Evolutionary conservation across 305 asterid genomes (phyloP), one percentile per base, ranked within the genome.

Genomic region (Fraxinus floribunda): DNA sequence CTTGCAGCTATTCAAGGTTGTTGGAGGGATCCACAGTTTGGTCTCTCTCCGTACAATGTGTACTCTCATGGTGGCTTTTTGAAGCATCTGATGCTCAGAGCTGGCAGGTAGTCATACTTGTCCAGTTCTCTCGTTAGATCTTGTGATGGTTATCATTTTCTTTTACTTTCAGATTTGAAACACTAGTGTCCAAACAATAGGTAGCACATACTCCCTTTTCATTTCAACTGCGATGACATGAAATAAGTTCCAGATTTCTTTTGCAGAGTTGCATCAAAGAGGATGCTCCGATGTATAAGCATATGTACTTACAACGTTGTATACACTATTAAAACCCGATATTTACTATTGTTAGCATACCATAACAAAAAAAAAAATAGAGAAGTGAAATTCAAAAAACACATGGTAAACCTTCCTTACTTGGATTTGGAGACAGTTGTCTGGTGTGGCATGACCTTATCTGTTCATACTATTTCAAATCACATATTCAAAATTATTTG

Each of bases 31-130:
- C 93, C 92, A 72, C 84, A 88, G 83, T 86, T 84, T 15, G 85
- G 90, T 76, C 95, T 96, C 68, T 86, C 97, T 64, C 98, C 99
- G 3, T 94, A 94, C 85, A 87, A 94, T 86, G 97, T 87, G 88
- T 94, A 86, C 88, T 92, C 98, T 29, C 99, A 96, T 89, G 85
- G 76, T 77, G 98, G 98, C 52, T 93, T 93, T 87, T 86, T 96
- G 88, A 96, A 94, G 94, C 98, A 96, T 89, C 90, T 96, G 83
- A 91, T 96, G 95, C 93, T 96, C 81, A 90, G 98, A 91, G 86
- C 88, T 78, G 99, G 99, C 89, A 94, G 99, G 99, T 96, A 89
- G 64, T 80, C 70, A 35, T 62, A 77, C 22, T 75, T 80, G 72
- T 82, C 41, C 66, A 15, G 24, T 75, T 64, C 18, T 57, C 57